Conservation (phyloP, 2,329 filamentous ascomycete genomes). For the Claviceps sorghi region DNA sequence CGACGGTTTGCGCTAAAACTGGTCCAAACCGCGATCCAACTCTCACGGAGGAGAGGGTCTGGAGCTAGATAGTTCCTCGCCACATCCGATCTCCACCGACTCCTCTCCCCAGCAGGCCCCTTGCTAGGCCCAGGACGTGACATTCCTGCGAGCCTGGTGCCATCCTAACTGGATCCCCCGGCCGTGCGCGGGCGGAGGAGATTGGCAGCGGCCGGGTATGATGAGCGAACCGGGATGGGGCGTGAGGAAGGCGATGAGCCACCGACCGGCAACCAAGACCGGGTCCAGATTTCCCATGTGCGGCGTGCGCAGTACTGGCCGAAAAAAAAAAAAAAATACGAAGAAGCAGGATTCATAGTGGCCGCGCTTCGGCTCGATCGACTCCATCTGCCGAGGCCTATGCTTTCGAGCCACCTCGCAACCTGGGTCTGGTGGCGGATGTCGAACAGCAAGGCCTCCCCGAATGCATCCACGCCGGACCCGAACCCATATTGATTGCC, state of each 20-base stretch:
- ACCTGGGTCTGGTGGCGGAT: background rate
- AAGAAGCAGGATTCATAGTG: background rate
- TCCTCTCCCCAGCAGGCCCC: background rate
- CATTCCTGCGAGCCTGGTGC: slow-evolving; percentile 6
- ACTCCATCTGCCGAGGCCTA: slow-evolving; percentile 1
- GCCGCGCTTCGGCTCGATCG: background rate
- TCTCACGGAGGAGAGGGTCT: background rate
- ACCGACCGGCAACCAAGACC: background rate
- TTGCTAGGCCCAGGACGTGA: slow-evolving; percentile 2
- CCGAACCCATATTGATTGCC: slow-evolving; percentile 2
- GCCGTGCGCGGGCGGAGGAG: slow-evolving; percentile 2
- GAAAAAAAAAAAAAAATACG: background rate
- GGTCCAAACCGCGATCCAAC: background rate
- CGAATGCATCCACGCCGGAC: background rate
- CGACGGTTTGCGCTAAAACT: background rate
- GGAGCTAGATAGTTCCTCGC: background rate
- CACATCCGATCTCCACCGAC: slow-evolving; percentile 1
- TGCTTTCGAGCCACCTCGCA: background rate
- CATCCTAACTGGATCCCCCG: slow-evolving; percentile 1
- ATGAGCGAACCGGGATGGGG: background rate
- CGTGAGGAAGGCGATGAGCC: background rate
- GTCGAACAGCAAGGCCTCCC: background rate
- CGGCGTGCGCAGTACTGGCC: background rate
- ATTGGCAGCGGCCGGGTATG: background rate
- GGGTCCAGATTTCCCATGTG: background rate